Evolutionary conservation across 2,329 filamentous ascomycete genomes (phyloP).

Genomic region (Phyllosticta citriasiana): DNA sequence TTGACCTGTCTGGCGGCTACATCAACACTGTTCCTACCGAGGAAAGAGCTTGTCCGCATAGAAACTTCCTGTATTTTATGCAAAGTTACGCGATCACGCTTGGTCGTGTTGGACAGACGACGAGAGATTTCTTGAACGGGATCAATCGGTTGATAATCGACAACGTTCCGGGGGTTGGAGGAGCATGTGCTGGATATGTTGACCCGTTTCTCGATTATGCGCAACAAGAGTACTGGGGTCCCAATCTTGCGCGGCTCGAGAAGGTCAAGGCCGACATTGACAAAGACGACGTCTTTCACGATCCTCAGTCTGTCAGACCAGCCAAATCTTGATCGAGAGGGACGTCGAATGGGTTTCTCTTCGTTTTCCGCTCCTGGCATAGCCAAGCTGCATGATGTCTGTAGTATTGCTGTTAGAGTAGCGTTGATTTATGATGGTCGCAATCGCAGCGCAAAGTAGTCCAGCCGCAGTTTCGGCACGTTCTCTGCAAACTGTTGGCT

Average conservation of each 20-base stretch:
- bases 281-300: constrained; percentile 27
- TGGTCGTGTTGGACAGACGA: constrained; percentile 24
- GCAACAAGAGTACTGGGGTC: constrained; percentile 38
- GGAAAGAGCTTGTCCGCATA: constrained; percentile 25
- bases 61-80: constrained; percentile 25
- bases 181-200: constrained; percentile 44
- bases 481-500: too few species aligned
- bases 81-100: constrained; percentile 29
- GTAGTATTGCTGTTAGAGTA: too few species aligned
- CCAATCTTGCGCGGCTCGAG: constrained; percentile 25
- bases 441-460: too few species aligned
- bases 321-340: background rate
- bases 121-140: constrained; percentile 30
- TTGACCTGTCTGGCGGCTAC: constrained; percentile 25
- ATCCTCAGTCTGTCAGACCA: constrained; percentile 25
- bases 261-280: constrained; percentile 31
- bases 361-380: too few species aligned
- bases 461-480: too few species aligned
- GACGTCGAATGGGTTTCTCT: too few species aligned
- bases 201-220: constrained; percentile 36
- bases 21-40: constrained; percentile 22
- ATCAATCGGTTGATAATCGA: constrained; percentile 30
- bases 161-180: constrained; percentile 23
- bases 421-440: too few species aligned
- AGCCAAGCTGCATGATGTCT: too few species aligned